Conservation (phyloP, 1,284 basidiomycete species). For the Moesziomyces parantarcticus region DNA sequence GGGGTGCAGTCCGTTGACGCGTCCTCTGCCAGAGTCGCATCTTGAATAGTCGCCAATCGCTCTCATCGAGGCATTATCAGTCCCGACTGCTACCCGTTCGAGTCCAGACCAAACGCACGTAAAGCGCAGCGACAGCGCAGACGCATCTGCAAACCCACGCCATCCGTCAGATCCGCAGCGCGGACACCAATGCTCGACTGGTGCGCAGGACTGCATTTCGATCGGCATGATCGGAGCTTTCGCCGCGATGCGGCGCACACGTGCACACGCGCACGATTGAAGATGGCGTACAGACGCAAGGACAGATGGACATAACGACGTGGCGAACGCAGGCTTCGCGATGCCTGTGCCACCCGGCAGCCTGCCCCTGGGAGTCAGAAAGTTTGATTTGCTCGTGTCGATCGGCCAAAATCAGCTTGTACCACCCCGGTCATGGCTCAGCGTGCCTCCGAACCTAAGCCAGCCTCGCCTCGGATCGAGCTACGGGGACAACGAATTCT, state of each 20-base stretch:
- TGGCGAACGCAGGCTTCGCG: neutral
- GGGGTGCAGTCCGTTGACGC: neutral
- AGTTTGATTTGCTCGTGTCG: neutral
- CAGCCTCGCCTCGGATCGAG: neutral
- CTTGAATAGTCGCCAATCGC: neutral
- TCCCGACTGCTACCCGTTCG: neutral
- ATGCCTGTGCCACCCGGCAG: neutral
- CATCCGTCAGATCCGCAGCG: too few species aligned
- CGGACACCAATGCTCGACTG: too few species aligned
- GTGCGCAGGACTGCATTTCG: too few species aligned
- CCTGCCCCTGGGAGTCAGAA: neutral
- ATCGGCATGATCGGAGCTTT: too few species aligned
- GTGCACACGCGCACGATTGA: too few species aligned
- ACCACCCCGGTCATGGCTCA: neutral
- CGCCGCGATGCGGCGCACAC: too few species aligned
- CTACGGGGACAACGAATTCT: conserved; percentile 27
- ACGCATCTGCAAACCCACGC: neutral
- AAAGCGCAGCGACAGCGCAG: too few species aligned
- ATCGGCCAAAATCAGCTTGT: neutral
- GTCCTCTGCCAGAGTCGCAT: neutral
- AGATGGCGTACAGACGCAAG: neutral
- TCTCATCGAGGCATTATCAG: neutral
- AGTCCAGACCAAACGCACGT: neutral
- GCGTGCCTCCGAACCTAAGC: neutral
- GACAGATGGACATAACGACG: neutral